Evolutionary conservation across 2,329 filamentous ascomycete genomes (phyloP).

Genomic region (Botrytis pseudocinerea): DNA sequence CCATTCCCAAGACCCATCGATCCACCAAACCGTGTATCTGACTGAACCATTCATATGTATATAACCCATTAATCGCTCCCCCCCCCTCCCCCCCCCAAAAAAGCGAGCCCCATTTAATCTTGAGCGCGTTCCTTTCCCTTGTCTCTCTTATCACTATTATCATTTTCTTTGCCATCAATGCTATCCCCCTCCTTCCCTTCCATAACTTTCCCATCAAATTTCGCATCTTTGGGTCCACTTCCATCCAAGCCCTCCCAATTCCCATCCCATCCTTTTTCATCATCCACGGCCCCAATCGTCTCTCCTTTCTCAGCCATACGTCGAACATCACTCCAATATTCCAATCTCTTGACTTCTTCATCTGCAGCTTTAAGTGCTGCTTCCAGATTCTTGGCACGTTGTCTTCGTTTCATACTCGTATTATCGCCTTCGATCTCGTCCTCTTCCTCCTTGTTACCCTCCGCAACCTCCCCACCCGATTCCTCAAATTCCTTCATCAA

Average conservation of each 20-base stretch:
- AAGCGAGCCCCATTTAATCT: background rate
- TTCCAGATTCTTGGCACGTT: conserved; percentile 66
- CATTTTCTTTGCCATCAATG: conserved; percentile 17
- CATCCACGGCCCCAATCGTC: conserved; percentile 38
- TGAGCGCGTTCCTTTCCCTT: conserved; percentile 7
- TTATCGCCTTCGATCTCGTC: conserved; percentile 35
- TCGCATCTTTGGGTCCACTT: conserved; percentile 38
- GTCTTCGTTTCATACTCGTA: conserved; percentile 37
- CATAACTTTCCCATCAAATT: conserved; percentile 32
- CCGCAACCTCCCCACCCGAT: conserved; percentile 50
- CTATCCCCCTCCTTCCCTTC: conserved; percentile 29
- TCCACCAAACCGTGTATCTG: background rate
- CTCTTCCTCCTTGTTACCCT: conserved; percentile 36
- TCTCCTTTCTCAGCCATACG: conserved; percentile 58
- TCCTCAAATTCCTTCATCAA: conserved; percentile 66
- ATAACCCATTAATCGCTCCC: background rate
- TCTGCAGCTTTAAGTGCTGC: conserved; percentile 75
- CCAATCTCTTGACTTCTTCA: conserved; percentile 74
- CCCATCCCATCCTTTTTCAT: conserved; percentile 37
- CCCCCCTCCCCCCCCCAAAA: too few relatives aligned
- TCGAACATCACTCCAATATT: conserved; percentile 86
- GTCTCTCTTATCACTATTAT: background rate
- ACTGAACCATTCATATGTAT: background rate
- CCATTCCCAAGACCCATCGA: background rate
- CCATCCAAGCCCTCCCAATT: conserved; percentile 38